Evolutionary conservation across 345 rosid species (phyloP).

Genomic region (Eucalyptus dawsonii): DNA sequence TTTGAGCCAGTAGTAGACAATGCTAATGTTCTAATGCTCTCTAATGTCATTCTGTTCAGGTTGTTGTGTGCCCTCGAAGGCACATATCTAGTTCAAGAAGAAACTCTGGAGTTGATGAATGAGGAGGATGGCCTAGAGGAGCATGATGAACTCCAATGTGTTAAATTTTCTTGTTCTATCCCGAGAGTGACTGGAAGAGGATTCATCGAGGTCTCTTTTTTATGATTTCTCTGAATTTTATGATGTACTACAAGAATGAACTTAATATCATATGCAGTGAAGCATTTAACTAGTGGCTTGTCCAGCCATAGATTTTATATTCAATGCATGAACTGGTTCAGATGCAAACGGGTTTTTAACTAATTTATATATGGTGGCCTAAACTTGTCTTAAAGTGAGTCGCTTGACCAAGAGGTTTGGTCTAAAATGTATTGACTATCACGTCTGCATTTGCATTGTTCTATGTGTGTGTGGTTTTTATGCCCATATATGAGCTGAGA

Average conservation of each 20-base stretch:
- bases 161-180: constrained; percentile 58
- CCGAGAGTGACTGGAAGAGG: constrained; percentile 69
- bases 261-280: neutral
- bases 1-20: neutral
- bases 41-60: constrained; percentile 22
- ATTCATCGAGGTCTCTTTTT: constrained; percentile 63
- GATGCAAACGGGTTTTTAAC: neutral
- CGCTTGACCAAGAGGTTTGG: neutral
- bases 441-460: neutral
- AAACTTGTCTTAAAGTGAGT: neutral
- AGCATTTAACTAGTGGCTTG: neutral
- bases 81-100: constrained; percentile 62
- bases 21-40: neutral
- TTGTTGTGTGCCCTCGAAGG: constrained; percentile 92
- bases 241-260: neutral
- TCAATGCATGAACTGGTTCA: neutral
- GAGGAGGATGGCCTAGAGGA: constrained; percentile 23
- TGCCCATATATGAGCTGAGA: neutral
- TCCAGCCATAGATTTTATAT: neutral
- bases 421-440: neutral
- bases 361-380: neutral
- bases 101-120: constrained; percentile 27
- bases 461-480: neutral
- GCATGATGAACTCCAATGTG: constrained; percentile 43
- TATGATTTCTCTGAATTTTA: neutral